Evolutionary conservation across 306 rosid species (phyloP).

Genomic region (Pyrus betulifolia): DNA sequence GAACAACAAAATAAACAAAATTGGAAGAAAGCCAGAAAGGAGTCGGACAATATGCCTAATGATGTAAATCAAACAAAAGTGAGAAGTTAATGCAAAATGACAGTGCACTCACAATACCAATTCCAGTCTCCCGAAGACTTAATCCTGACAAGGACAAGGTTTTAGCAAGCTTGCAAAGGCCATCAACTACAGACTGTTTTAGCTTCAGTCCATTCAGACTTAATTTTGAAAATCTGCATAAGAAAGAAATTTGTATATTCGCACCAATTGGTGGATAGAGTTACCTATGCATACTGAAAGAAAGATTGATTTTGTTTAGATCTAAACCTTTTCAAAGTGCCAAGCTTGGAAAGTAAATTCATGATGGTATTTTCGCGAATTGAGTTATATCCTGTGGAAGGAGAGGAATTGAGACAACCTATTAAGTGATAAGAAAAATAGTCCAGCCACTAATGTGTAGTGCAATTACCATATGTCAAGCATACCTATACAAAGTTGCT

Average conservation of each 20-base stretch:
- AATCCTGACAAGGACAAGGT: constrained; percentile 51
- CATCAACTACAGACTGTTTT: constrained; percentile 63
- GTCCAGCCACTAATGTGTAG: not conserved
- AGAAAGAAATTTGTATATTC: not conserved
- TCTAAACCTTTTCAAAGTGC: constrained; percentile 60
- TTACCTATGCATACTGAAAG: not conserved
- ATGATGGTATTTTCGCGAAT: constrained; percentile 56
- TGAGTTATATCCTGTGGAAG: constrained; percentile 64
- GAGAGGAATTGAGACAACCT: constrained; percentile 5
- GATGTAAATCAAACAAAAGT: constrained; percentile 5
- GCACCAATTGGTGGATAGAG: constrained; percentile 7
- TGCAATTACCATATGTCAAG: constrained; percentile 11
- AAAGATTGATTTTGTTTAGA: not conserved
- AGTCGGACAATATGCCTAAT: constrained; percentile 10
- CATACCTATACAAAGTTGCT: constrained; percentile 73
- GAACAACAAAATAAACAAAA: constrained; percentile 17
- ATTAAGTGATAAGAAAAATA: constrained; percentile 2
- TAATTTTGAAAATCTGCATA: constrained; percentile 66
- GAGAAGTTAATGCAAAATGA: constrained; percentile 1
- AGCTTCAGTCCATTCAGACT: constrained; percentile 74
- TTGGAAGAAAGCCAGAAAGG: constrained; percentile 2
- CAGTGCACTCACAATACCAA: constrained; percentile 72
- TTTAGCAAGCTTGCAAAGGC: constrained; percentile 62
- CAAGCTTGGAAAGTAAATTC: constrained; percentile 65
- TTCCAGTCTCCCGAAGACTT: constrained; percentile 64